These are phyloP conservation scores for Monosporozyma siamensis DNA, from an alignment of 805 yeast genomes.

Conservation along the genomic window DNA sequence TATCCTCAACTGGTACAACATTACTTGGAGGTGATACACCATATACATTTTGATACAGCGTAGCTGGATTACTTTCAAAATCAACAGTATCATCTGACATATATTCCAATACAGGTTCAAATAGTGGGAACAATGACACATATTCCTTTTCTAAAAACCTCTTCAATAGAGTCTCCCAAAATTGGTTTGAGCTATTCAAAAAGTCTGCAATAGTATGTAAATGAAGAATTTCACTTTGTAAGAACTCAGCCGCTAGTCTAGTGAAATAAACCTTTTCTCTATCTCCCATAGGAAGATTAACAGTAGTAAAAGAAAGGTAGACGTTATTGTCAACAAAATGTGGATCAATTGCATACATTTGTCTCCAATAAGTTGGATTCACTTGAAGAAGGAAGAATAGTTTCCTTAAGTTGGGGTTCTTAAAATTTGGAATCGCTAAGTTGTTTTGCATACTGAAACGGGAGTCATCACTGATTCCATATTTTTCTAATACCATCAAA, in stretches of 20 bases:
- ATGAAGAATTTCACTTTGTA: constrained; percentile 34
- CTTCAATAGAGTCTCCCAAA: constrained; percentile 38
- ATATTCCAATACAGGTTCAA: constrained; percentile 33
- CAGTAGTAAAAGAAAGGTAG: constrained; percentile 24
- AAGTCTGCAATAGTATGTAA: constrained; percentile 18
- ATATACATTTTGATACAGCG: constrained; percentile 39
- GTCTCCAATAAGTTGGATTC: constrained; percentile 61
- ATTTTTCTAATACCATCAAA: constrained; percentile 66
- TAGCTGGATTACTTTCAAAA: constrained; percentile 73
- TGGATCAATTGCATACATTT: constrained; percentile 38
- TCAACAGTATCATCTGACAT: constrained; percentile 37
- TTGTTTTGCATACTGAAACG: not conserved
- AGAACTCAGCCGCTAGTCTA: constrained; percentile 43
- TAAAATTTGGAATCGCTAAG: constrained; percentile 9
- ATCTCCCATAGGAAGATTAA: constrained; percentile 24
- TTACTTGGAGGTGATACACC: constrained; percentile 34
- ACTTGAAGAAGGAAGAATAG: constrained; percentile 78
- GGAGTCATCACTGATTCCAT: constrained; percentile 36
- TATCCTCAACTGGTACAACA: constrained; percentile 73
- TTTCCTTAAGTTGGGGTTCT: constrained; percentile 46
- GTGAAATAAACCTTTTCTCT: constrained; percentile 67
- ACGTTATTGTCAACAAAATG: constrained; percentile 21
- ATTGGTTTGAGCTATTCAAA: constrained; percentile 20
- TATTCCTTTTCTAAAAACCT: constrained; percentile 34
- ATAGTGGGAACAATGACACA: constrained; percentile 24